Evolutionary conservation across 1,284 basidiomycete species (phyloP), one percentile per base, ranked within the genome.

Genomic region (Pterulicium gracile): DNA sequence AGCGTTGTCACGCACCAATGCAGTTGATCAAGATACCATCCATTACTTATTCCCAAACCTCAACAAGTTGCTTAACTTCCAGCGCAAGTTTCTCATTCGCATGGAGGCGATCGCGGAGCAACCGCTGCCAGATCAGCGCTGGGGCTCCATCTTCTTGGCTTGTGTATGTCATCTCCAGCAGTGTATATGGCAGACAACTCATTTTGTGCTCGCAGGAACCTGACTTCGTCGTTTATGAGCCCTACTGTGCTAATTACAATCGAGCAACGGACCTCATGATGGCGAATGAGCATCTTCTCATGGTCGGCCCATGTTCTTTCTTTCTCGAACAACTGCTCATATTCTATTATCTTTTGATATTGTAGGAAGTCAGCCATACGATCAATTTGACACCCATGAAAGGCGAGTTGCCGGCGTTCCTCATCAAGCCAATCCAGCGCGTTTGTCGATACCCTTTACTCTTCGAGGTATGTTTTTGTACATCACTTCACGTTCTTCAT

Each of bases 161-260:
- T 84, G 77, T 63, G 89, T 88, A 61, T 69, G 84, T 77, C 49
- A 47, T 50, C 58, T 50, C 48, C 55, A 55, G 56, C 50, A n/a
- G n/a, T 54, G 61, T 51, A 58, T 60, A 61, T 63, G 61, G 69
- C 47, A 47, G 54, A 66, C 52, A 52, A 56, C 56, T 64, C 61
- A 51, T 61, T 45, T 51, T 45, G 72, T 73, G n/a, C n/a, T n/a
- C n/a, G n/a, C 71, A 93, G 88, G 95, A 98, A 73, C 79, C 89
- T 49, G 88, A 92, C 55, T 96, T 97, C 60, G 76, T 81, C 42
- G 88, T 91, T 32, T 99, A 99, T 65, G 93, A 96, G 59, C 93
- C 94, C 3, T 98, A 97, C 63, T 98, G 95, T 64, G 92, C 92
- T 41, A 98, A 98, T 66, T 94, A 94, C 65, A 88, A 86, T 34